These are phyloP conservation scores for Lantana camara DNA, from an alignment of 257 asterid genomes.

Conservation along the genomic window DNA sequence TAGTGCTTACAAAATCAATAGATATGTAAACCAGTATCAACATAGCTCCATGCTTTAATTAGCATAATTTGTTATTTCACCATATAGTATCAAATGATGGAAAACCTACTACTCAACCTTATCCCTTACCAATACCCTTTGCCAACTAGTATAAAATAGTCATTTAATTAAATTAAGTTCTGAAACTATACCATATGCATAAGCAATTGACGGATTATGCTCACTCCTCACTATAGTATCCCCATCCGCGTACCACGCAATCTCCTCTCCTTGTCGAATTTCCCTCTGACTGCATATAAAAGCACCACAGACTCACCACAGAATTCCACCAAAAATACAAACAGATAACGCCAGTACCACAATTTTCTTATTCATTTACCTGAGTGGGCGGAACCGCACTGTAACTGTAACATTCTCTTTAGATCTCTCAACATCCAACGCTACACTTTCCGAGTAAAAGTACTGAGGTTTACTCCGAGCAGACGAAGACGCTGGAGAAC, in stretches of 20 bases:
- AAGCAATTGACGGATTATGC: conserved; percentile 86
- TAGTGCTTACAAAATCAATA: conserved; percentile 13
- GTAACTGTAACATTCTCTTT: conserved; percentile 95
- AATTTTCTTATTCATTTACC: conserved; percentile 44
- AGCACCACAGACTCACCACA: conserved; percentile 25
- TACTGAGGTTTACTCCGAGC: conserved; percentile 68
- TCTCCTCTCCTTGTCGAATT: conserved; percentile 97
- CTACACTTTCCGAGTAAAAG: conserved; percentile 49
- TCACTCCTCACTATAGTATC: conserved; percentile 94
- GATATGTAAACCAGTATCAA: neutral
- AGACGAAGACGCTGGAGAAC: conserved; percentile 94
- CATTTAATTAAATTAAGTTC: conserved; percentile 24
- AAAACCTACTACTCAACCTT: neutral
- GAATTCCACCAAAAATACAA: conserved; percentile 10
- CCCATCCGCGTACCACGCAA: conserved; percentile 99
- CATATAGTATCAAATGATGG: conserved; percentile 10
- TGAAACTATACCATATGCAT: conserved; percentile 77
- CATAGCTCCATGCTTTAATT: neutral
- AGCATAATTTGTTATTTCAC: conserved; percentile 9
- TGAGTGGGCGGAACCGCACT: conserved; percentile 96
- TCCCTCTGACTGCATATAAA: conserved; percentile 76
- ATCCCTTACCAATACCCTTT: neutral
- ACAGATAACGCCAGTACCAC: neutral
- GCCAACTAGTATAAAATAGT: conserved; percentile 18
- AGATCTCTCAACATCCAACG: conserved; percentile 62